Conservation (phyloP, 306 rosid genomes). For the Cajanus cajan region DNA sequence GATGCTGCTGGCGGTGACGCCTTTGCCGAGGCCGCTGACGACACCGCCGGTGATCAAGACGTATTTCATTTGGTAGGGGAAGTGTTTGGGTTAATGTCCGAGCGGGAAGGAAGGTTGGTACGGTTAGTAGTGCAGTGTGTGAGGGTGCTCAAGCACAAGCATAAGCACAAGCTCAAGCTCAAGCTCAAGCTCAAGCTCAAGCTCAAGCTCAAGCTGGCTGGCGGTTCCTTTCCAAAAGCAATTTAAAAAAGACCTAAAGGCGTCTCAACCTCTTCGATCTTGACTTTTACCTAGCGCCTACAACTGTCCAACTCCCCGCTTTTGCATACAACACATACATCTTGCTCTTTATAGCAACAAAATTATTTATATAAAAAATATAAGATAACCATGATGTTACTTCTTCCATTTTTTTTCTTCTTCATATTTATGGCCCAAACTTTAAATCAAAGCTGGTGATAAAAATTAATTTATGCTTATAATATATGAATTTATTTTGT, state of each 20-base stretch:
- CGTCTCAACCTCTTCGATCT: not conserved
- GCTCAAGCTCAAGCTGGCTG: not conserved
- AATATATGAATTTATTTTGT: too few species aligned
- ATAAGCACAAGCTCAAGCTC: too few species aligned
- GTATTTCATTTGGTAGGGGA: conserved; percentile 65
- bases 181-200: too few species aligned
- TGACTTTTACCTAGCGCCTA: not conserved
- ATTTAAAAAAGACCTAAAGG: conserved; percentile 19
- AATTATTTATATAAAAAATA: too few species aligned
- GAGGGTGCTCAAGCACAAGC: too few species aligned
- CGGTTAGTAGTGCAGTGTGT: too few species aligned
- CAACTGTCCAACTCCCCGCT: conserved; percentile 8
- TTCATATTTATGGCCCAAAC: too few species aligned
- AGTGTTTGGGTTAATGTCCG: conserved; percentile 48
- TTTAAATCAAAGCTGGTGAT: too few species aligned
- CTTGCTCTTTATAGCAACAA: not conserved
- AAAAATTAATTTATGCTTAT: too few species aligned
- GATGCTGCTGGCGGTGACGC: conserved; percentile 97
- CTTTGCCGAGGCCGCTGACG: conserved; percentile 98
- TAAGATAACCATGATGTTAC: too few species aligned
- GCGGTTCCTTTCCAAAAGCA: conserved; percentile 11
- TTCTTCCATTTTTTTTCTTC: too few species aligned
- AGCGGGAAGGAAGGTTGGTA: conserved; percentile 42
- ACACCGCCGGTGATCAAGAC: conserved; percentile 91
- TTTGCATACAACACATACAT: not conserved